Conservation (phyloP, 2,329 filamentous ascomycete genomes). For the Neophaeococcomyces aloes region DNA sequence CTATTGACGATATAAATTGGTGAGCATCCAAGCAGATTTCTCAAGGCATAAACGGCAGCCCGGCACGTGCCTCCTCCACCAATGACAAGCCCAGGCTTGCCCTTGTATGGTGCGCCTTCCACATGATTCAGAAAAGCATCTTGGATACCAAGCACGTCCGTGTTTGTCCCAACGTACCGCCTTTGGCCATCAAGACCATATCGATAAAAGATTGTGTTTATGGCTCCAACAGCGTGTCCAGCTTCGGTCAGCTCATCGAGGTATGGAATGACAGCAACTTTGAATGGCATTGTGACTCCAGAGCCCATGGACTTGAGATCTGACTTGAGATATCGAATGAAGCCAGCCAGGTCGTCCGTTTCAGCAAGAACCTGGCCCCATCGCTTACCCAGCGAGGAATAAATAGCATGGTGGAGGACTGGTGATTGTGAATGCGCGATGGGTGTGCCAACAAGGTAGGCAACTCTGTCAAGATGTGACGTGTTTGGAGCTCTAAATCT, state of each 20-base stretch:
- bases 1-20: slow-evolving; percentile 70
- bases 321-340: slow-evolving; percentile 27
- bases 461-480: slow-evolving; percentile 37
- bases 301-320: slow-evolving; percentile 45
- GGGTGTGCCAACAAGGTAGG: slow-evolving; percentile 48
- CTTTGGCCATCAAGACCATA: slow-evolving; percentile 32
- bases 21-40: slow-evolving; percentile 56
- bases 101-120: slow-evolving; percentile 39
- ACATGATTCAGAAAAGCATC: slow-evolving; percentile 53
- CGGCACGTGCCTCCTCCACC: slow-evolving; percentile 72
- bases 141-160: slow-evolving; percentile 67
- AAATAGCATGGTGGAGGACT: slow-evolving; percentile 45
- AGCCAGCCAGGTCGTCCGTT: slow-evolving; percentile 24
- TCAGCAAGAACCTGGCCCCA: slow-evolving; percentile 38
- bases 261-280: slow-evolving; percentile 62
- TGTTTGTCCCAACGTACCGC: slow-evolving; percentile 63
- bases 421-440: slow-evolving; percentile 49
- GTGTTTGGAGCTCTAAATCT: slow-evolving; percentile 12
- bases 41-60: slow-evolving; percentile 64
- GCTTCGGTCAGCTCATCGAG: slow-evolving; percentile 65
- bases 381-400: slow-evolving; percentile 39
- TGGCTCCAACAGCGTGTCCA: slow-evolving; percentile 61
- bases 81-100: slow-evolving; percentile 59
- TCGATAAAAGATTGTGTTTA: slow-evolving; percentile 66
- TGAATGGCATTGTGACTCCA: slow-evolving; percentile 71